Conservation (phyloP, 805 yeast species). For the Yarrowia deformans region DNA sequence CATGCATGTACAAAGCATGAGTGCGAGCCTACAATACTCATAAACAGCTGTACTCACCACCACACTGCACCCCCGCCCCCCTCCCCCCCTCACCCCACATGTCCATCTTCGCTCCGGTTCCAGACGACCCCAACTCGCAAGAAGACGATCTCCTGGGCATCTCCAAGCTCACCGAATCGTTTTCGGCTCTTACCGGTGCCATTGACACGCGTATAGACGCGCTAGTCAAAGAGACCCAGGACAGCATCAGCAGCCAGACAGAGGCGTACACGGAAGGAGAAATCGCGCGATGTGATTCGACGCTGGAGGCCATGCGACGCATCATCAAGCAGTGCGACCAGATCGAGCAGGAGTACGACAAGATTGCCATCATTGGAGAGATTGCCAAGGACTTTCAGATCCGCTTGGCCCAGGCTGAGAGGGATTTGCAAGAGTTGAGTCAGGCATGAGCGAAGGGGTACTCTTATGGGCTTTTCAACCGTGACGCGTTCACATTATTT, state of each 20-base stretch:
- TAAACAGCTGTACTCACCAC: not conserved
- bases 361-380: slow-evolving; percentile 60
- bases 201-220: slow-evolving; percentile 41
- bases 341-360: slow-evolving; percentile 60
- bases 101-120: slow-evolving; percentile 34
- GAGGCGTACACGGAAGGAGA: slow-evolving; percentile 38
- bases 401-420: slow-evolving; percentile 14
- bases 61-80: too few relatives aligned
- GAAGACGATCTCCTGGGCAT: slow-evolving; percentile 30
- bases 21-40: too few relatives aligned
- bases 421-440: slow-evolving; percentile 9
- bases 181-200: slow-evolving; percentile 13
- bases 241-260: slow-evolving; percentile 40
- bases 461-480: too few relatives aligned
- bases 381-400: slow-evolving; percentile 53
- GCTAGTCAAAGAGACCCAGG: slow-evolving; percentile 43
- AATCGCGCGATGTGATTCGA: slow-evolving; percentile 42
- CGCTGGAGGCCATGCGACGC: slow-evolving; percentile 52
- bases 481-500: not conserved
- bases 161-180: slow-evolving; percentile 18
- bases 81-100: not conserved
- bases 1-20: too few relatives aligned
- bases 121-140: slow-evolving; percentile 23
- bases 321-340: slow-evolving; percentile 56
- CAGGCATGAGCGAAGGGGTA: not conserved